Evolutionary conservation across 192 early-diverging fungal species (phyloP), one percentile per base, ranked within the genome.

Genomic region (Rhizoclosmatium globosum): DNA sequence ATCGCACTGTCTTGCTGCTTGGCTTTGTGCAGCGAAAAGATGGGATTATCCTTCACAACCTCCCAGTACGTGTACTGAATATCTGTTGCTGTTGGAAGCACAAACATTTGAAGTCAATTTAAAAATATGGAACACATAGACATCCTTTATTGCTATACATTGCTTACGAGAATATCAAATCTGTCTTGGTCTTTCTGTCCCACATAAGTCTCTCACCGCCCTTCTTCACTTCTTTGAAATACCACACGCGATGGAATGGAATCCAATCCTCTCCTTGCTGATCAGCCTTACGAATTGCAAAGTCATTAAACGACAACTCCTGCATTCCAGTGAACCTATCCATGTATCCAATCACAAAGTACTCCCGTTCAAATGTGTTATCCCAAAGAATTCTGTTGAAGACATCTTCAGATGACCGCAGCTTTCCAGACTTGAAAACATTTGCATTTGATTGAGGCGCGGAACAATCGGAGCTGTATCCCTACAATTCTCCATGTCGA

Each of bases 11-110:
- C 79, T 56, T 80, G 74, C 65, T 84, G 62, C 59, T 84, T 83
- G 9, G 79, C 69, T 48, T 78, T 78, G 61, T 89, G 84, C 42
- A 88, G 78, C 7, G 82, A 2, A 69, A 88, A 88, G 23, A 85
- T 66, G 23, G 80, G 71, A 60, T 82, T 81, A 44, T 88, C 86
- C 79, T 87, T 71, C 19, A 78, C 42, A 11, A 47, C 47, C 7
- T 76, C 74, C 62, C 74, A 64, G 21, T 64, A 76, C 4, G 31
- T 31, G 15, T 23, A 15, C 46, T 64, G 13, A 19, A 76, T 7
- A 13, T 76, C 74, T 3, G 45, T 66, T n/a, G 41, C 43, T 4
- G 74, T 76, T 2, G 74, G 74, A 3, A 76, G 57, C 64, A 66
- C 1, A 41, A 76, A 76, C 74, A 76, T 76, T 68, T 68, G 31